These are phyloP conservation scores for Sugiyamaella pinicola DNA, from an alignment of 1,139 yeast genomes.

Conservation along the genomic window DNA sequence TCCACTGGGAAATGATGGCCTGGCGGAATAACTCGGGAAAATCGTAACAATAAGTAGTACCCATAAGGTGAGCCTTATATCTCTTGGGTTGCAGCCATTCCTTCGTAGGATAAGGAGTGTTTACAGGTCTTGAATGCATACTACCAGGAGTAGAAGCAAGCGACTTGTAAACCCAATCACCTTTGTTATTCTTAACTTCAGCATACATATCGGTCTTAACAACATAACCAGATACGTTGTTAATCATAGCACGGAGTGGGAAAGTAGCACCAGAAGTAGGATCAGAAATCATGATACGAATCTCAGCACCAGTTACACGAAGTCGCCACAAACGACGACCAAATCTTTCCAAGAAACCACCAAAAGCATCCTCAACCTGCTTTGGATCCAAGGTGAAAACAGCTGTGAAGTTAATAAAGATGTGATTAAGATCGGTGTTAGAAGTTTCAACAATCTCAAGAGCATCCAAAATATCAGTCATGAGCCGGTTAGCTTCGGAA, in stretches of 20 bases:
- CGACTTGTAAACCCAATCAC: slow-evolving; percentile 96
- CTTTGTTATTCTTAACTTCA: slow-evolving; percentile 87
- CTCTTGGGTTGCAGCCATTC: slow-evolving; percentile 98
- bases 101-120: slow-evolving; percentile 95
- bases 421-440: slow-evolving; percentile 93
- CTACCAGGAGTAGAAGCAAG: slow-evolving; percentile 85
- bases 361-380: slow-evolving; percentile 97
- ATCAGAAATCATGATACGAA: slow-evolving; percentile 92
- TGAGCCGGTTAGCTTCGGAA: slow-evolving; percentile 92
- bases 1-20: slow-evolving; percentile 86
- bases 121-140: slow-evolving; percentile 94
- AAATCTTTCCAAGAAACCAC: slow-evolving; percentile 94
- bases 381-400: slow-evolving; percentile 91
- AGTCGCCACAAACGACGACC: slow-evolving; percentile 97
- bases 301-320: slow-evolving; percentile 96
- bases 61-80: slow-evolving; percentile 97
- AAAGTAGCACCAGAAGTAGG: slow-evolving; percentile 82
- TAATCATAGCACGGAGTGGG: slow-evolving; percentile 95
- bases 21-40: slow-evolving; percentile 99
- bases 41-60: slow-evolving; percentile 96
- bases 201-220: slow-evolving; percentile 93
- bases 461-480: slow-evolving; percentile 94
- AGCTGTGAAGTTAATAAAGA: slow-evolving; percentile 93
- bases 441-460: slow-evolving; percentile 92
- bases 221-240: slow-evolving; percentile 95